Conservation (phyloP, 208 protist genomes). For the Wallacemonas sp. region DNA sequence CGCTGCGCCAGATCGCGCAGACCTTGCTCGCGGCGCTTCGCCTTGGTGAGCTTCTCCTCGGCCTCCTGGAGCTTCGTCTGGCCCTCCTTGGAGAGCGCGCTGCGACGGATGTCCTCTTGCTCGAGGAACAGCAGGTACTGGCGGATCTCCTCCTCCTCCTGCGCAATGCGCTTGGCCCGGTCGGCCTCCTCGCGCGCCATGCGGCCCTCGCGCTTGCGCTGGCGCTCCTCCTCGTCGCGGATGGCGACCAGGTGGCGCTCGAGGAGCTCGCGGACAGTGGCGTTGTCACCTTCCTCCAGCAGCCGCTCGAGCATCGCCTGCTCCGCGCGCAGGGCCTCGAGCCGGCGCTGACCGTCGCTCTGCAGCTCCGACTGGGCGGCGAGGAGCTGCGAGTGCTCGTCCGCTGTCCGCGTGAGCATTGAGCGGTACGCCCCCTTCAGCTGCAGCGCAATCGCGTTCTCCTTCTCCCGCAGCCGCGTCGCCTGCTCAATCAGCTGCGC, state of each 20-base stretch:
- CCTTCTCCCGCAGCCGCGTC: conserved; percentile 28
- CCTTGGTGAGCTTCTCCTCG: conserved; percentile 44
- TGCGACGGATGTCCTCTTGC: conserved; percentile 51
- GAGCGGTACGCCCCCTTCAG: conserved; percentile 30
- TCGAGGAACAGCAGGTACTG: conserved; percentile 59
- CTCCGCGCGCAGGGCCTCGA: conserved; percentile 28
- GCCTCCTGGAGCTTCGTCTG: conserved; percentile 44
- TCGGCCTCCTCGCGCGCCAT: conserved; percentile 21
- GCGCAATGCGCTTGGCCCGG: conserved; percentile 25
- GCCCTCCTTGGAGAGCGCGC: conserved; percentile 37
- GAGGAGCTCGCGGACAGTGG: conserved; percentile 25
- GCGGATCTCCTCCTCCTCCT: conserved; percentile 59
- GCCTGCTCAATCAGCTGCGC: conserved; percentile 38
- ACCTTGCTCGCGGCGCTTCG: conserved; percentile 45
- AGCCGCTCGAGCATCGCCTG: conserved; percentile 14
- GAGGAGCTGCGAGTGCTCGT: conserved; percentile 37
- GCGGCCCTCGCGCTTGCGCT: conserved; percentile 16
- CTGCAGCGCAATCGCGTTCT: conserved; percentile 20
- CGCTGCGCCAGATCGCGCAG: conserved; percentile 46
- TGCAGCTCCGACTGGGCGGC: conserved; percentile 36
- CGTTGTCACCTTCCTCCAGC: conserved; percentile 17
- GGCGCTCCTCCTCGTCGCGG: conserved; percentile 19
- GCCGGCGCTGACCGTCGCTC: conserved; percentile 31
- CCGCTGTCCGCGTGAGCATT: conserved; percentile 33
- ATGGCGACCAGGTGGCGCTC: conserved; percentile 21